phyloP scores from a whole-genome alignment of 176 grass and related monocot species.

The Otatea glauca region DNA sequence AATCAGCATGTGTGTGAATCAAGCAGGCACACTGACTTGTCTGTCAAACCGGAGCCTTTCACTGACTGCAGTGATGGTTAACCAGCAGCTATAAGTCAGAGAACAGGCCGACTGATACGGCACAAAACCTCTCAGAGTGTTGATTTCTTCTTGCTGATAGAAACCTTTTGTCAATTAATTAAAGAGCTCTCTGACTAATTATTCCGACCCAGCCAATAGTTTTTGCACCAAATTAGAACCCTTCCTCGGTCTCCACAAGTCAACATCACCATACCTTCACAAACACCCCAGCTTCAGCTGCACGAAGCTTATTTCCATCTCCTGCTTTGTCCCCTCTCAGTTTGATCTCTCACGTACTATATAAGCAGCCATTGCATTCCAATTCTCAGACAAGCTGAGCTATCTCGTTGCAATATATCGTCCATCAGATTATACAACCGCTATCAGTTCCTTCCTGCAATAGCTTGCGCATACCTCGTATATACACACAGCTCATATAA shows the following conservation, averaged over 20 bases:
- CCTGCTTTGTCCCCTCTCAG: not conserved
- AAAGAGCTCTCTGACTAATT: not conserved
- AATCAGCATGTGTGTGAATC: too few species aligned
- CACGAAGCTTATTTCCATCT: conserved; percentile 3
- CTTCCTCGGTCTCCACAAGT: not conserved
- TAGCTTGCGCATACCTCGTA: not conserved
- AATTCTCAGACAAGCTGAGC: not conserved
- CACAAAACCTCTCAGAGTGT: not conserved
- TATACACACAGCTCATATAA: not conserved
- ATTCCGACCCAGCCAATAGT: not conserved
- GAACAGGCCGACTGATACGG: not conserved
- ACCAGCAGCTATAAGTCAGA: too few species aligned
- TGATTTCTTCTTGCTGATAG: not conserved
- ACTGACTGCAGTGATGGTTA: too few species aligned
- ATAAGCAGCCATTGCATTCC: not conserved
- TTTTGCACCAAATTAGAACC: not conserved
- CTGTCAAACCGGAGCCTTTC: too few species aligned
- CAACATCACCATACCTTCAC: conserved; percentile 8
- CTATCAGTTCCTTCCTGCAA: not conserved
- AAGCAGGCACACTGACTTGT: too few species aligned
- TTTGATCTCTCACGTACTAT: not conserved
- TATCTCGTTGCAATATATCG: not conserved
- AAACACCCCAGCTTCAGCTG: not conserved
- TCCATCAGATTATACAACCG: not conserved
- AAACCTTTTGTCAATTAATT: not conserved